These are phyloP conservation scores for Zopfia rhizophila DNA, from an alignment of 2,329 filamentous ascomycete species.

Conservation along the genomic window DNA sequence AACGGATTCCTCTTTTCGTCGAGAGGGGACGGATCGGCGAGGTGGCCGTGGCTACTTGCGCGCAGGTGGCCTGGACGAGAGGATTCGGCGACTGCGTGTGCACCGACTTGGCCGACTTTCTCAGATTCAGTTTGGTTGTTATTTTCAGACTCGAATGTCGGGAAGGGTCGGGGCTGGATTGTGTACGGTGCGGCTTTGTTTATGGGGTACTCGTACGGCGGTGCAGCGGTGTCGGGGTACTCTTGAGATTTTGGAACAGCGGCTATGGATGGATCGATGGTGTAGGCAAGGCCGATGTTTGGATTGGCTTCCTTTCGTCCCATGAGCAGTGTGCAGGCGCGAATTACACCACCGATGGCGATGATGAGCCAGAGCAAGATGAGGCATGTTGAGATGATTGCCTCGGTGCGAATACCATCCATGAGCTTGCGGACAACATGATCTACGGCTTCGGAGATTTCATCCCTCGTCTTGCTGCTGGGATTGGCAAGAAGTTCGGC, in stretches of 20 bases:
- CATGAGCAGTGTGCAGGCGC: slow-evolving; percentile 71
- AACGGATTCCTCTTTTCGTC: slow-evolving; percentile 49
- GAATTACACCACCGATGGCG: slow-evolving; percentile 76
- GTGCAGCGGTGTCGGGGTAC: slow-evolving; percentile 47
- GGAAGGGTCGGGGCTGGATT: slow-evolving; percentile 55
- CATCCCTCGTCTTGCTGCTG: slow-evolving; percentile 77
- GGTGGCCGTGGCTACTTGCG: slow-evolving; percentile 57
- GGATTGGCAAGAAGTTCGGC: slow-evolving; percentile 82
- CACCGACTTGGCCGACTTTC: slow-evolving; percentile 56
- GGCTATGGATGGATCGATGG: slow-evolving; percentile 36
- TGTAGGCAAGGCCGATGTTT: slow-evolving; percentile 64
- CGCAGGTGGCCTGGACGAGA: slow-evolving; percentile 56
- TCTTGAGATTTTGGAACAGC: slow-evolving; percentile 28
- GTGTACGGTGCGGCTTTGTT: slow-evolving; percentile 61
- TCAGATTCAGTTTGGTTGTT: slow-evolving; percentile 46
- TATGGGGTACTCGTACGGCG: slow-evolving; percentile 53
- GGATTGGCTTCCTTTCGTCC: slow-evolving; percentile 68
- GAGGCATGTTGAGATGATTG: slow-evolving; percentile 79
- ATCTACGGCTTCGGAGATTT: slow-evolving; percentile 79
- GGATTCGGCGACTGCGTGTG: slow-evolving; percentile 54
- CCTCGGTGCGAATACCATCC: slow-evolving; percentile 76
- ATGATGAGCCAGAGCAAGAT: slow-evolving; percentile 82
- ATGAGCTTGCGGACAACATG: slow-evolving; percentile 75
- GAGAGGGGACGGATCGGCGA: slow-evolving; percentile 55
- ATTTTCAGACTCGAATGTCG: slow-evolving; percentile 51